Conservation (phyloP, 495 filamentous ascomycete genomes). For the Annulohypoxylon nitens region DNA sequence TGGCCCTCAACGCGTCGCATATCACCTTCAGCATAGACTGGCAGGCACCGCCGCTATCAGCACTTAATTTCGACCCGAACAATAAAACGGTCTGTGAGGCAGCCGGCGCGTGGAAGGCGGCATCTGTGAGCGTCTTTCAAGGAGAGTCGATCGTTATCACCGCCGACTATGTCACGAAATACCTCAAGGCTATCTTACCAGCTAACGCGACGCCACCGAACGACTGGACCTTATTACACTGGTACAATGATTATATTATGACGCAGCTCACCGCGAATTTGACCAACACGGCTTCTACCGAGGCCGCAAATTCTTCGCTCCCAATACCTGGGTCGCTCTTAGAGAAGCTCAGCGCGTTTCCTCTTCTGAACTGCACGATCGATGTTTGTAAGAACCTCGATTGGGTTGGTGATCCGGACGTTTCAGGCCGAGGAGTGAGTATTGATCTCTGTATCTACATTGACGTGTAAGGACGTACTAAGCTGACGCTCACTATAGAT, state of each 20-base stretch:
- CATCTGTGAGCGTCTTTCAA: neutral
- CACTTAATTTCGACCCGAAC: slow-evolving; percentile 9
- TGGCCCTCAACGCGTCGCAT: slow-evolving; percentile 7
- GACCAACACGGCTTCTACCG: neutral
- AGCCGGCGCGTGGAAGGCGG: slow-evolving; percentile 24
- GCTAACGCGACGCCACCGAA: neutral
- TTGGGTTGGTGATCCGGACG: slow-evolving; percentile 24
- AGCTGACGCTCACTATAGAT: neutral
- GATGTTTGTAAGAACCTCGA: slow-evolving; percentile 24
- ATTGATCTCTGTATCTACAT: neutral
- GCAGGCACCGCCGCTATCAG: slow-evolving; percentile 14
- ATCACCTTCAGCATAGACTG: slow-evolving; percentile 10
- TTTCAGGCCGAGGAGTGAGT: slow-evolving; percentile 29
- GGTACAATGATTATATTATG: slow-evolving; percentile 21
- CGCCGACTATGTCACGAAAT: neutral
- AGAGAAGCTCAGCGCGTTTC: slow-evolving; percentile 1
- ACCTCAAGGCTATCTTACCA: slow-evolving; percentile 12
- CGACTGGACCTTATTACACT: neutral
- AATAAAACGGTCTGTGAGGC: neutral
- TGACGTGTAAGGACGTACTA: neutral
- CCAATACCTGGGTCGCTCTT: neutral
- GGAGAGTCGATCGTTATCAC: neutral
- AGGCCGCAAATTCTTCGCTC: neutral
- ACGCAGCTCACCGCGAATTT: neutral
- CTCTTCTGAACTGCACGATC: slow-evolving; percentile 1